Evolutionary conservation across 768 basidiomycete species (phyloP), one percentile per base, ranked within the genome.

Genomic region (Favolaschia claudopus): DNA sequence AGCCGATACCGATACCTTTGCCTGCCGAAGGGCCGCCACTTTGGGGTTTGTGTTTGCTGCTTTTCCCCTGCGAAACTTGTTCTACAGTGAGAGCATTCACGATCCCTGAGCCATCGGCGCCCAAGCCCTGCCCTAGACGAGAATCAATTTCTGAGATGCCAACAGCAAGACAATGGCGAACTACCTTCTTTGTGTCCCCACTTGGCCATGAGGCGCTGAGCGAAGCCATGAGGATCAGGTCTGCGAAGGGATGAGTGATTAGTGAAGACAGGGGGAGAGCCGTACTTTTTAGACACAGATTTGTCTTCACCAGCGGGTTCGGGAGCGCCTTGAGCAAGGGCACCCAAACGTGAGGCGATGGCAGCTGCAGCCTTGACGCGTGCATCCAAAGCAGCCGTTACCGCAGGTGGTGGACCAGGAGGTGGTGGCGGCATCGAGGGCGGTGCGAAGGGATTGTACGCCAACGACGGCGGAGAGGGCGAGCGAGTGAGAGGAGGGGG

Each of bases 171-270:
- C n/a, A 51, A 14, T 2, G 0, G 19, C 48, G 14, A n/a, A n/a
- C n/a, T 7, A 51, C 54, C 60, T 14, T 61, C 93, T 70, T 92
- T 91, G 71, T 97, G 94, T 0, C 96, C 96, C 92, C 92, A 96
- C 76, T 95, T 97, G 3, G 92, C 92, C 95, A 97, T 96, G 65
- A 96, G 70, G 31, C 92, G 88, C 13, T 89, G 88, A 29, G 93
- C 93, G 66, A 96, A 94, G 13, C 83, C 84, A 53, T 87, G 88
- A 0, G 87, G 85, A 61, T 92, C 87, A 34, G 86, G 78, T 50
- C 82, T 80, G 46, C 7, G 24, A 31, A 29, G n/a, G 6, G 42
- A 43, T 14, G 22, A 52, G 25, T 37, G 29, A 34, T 37, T 17
- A 28, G 29, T 24, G 15, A 42, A 31, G 12, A 7, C 15, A 19